Evolutionary conservation across 768 basidiomycete species (phyloP), one percentile per base, ranked within the genome.

Genomic region (Boletus edulis): DNA sequence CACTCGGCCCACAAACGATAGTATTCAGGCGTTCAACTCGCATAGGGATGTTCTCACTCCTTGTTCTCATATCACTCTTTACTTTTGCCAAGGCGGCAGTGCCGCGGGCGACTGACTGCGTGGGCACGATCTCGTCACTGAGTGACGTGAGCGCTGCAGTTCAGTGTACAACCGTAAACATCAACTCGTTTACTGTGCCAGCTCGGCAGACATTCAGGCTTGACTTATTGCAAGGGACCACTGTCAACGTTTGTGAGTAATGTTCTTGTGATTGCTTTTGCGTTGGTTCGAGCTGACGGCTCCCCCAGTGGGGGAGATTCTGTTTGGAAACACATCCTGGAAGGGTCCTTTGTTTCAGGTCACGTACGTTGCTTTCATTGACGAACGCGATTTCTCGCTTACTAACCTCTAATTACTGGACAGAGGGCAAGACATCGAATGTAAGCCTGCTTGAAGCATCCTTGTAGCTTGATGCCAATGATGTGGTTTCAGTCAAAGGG

Each of bases 141-240:
- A 54, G 54, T 50, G 83, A 85, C 58, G 79, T 85, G 34, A 61
- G 67, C 35, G 69, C 63, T 51, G 85, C 85, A 18, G 76, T 81
- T 31, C 58, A 73, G 58, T 87, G 86, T 65, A 80, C 75, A 2
- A 82, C 80, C 4, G 79, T 87, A 51, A 80, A 79, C 59, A 78
- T 86, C 63, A 74, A 81, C 40, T 57, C 69, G 11, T 84, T 85
- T 67, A 81, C 78, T 9, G 84, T 85, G 35, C 79, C 83, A 13
- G 78, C 75, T 34, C 83, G 82, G 14, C 47, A 78, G 67, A 77
- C 73, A 0, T 75, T 86, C 62, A 73, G 70, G 15, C 74, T 87
- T 31, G 58, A 66, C 18, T 72, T 86, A 34, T 54, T 72, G 39
- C 60, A 67, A 24, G 80, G 80, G 6, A 78, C 83, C 2, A 83